phyloP scores from a whole-genome alignment of 2,329 filamentous ascomycete species.

The Botrytis elliptica region DNA sequence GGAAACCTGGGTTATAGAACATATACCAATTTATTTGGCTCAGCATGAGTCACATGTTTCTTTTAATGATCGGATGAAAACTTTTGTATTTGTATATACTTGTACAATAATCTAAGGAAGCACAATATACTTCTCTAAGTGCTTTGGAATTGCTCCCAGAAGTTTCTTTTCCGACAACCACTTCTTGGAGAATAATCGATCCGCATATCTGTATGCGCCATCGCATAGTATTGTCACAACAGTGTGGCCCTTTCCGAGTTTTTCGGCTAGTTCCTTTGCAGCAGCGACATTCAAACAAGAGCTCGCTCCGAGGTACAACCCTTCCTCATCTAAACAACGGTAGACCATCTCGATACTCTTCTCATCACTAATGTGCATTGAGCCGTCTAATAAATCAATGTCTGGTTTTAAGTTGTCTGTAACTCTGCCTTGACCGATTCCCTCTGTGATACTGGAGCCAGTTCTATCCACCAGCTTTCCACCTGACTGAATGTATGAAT shows the following conservation, averaged over 20 bases:
- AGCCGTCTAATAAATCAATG: slow-evolving; percentile 79
- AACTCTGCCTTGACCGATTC: slow-evolving; percentile 92
- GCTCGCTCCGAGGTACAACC: slow-evolving; percentile 90
- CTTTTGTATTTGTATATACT: slow-evolving; percentile 20
- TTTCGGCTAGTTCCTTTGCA: slow-evolving; percentile 89
- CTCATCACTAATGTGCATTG: slow-evolving; percentile 81
- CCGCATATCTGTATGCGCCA: slow-evolving; percentile 95
- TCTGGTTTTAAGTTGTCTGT: slow-evolving; percentile 94
- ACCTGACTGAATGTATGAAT: slow-evolving; percentile 85
- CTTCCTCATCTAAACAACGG: slow-evolving; percentile 91
- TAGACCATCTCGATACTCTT: slow-evolving; percentile 99
- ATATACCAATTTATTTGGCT: slow-evolving; percentile 23
- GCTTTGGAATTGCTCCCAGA: slow-evolving; percentile 75
- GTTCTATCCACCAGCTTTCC: slow-evolving; percentile 78
- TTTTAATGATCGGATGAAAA: slow-evolving; percentile 5
- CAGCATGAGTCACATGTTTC: background rate
- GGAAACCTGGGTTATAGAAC: slow-evolving; percentile 6
- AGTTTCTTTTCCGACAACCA: slow-evolving; percentile 89
- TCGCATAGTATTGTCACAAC: slow-evolving; percentile 94
- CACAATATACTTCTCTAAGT: slow-evolving; percentile 91
- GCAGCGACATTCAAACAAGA: slow-evolving; percentile 94
- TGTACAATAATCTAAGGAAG: slow-evolving; percentile 57
- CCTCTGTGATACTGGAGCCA: slow-evolving; percentile 92
- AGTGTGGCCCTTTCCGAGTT: slow-evolving; percentile 82
- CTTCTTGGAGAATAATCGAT: slow-evolving; percentile 84